Evolutionary conservation across 805 yeast genomes (phyloP).

Genomic region (Debaryomyces maramus): DNA sequence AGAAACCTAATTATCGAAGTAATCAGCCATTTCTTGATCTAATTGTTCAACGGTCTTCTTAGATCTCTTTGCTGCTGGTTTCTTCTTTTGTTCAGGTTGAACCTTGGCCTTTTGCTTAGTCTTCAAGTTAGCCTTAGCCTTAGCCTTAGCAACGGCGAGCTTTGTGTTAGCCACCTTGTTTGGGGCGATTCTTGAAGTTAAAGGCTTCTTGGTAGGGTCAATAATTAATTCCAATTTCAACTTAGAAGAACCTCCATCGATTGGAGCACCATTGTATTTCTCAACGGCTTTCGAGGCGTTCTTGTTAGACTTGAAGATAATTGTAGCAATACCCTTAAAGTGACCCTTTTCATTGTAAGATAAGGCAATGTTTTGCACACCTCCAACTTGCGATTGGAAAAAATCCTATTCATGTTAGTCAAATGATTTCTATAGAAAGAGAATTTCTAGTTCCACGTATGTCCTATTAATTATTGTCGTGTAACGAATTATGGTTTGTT

Average conservation of each 20-base stretch:
- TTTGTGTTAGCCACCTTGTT: conserved; percentile 37
- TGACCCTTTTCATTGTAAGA: conserved; percentile 85
- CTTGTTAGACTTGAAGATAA: conserved; percentile 67
- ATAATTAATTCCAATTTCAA: conserved; percentile 79
- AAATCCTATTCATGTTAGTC: conserved; percentile 65
- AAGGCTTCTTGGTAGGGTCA: conserved; percentile 78
- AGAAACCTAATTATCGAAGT: conserved; percentile 52
- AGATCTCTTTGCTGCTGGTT: conserved; percentile 39
- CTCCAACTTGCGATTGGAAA: conserved; percentile 84
- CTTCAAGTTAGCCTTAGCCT: conserved; percentile 12
- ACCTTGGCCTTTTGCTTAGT: conserved; percentile 15
- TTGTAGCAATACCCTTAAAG: conserved; percentile 89
- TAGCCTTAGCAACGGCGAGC: conserved; percentile 16
- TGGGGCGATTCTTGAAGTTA: conserved; percentile 70
- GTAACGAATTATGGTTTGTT: not conserved
- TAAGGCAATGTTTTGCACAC: conserved; percentile 67
- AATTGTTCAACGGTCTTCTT: conserved; percentile 86
- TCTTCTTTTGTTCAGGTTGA: conserved; percentile 42
- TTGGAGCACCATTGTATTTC: conserved; percentile 88
- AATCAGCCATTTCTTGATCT: conserved; percentile 98
- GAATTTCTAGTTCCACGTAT: not conserved
- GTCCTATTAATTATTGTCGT: not conserved
- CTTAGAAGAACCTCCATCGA: conserved; percentile 79
- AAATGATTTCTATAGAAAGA: conserved; percentile 3
- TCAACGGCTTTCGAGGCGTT: conserved; percentile 78